Evolutionary conservation across 345 rosid species (phyloP), one percentile per base, ranked within the genome.

Genomic region (Hypericum perforatum): DNA sequence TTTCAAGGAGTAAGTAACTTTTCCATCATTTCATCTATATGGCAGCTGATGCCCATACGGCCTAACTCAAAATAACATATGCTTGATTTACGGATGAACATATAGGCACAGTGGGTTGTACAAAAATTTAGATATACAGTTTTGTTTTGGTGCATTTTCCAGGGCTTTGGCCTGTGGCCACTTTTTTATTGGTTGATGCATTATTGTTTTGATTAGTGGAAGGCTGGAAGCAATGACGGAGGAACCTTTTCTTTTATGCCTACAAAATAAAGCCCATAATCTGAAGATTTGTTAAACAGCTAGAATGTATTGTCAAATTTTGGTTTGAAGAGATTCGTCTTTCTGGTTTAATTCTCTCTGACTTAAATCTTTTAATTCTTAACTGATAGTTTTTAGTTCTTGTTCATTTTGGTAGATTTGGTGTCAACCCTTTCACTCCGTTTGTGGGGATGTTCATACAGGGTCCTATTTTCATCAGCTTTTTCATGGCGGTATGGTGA

Each of bases 361-460:
- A 16, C 49, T n/a, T 11, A 3, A 11, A 11, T 3, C n/a, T 45
- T 45, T 10, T 32, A 13, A 7, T 46, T 45, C 10, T 6, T 15
- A n/a, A 13, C 22, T 46, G 6, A 13, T 6, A 46, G 7, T 4
- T 13, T 46, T 46, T 46, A 22, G 4, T 22, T 22, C 2, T 46
- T n/a, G 22, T 46, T 46, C 50, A 0, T 13, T 22, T 22, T 22
- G 32, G 50, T 32, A 46, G 50, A 46, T 46, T 13, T 46, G 50
- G 50, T 46, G 50, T 46, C 22, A 46, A 16, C 50, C 50, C 50
- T 10, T 46, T 46, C 22, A 46, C 50, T 46, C 50, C 50, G 6
- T 46, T 46, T 16, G 22, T 13, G 50, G 50, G 50, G 14, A 46
- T 46, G 7, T 46, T 46, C 14, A 46, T 46, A 6, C 50, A 46